Evolutionary conservation across 2,329 filamentous ascomycete species (phyloP), one percentile per base, ranked within the genome.

Genomic region (Neoascochyta sp.): DNA sequence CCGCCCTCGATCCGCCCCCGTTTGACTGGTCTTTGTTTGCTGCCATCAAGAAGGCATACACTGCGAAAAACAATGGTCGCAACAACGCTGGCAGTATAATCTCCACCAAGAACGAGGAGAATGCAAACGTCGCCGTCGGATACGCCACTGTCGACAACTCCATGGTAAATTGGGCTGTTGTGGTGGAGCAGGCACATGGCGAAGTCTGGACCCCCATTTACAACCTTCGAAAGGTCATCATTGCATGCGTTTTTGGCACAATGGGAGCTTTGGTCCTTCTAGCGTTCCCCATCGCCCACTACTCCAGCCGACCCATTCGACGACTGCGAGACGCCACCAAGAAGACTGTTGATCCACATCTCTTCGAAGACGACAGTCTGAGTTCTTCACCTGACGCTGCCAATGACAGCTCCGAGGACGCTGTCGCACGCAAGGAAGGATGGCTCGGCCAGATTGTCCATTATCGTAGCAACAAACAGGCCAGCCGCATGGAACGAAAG

Each of bases 231-330:
- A 80, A 82, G 26, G 86, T 95, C 28, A 74, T 95, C 2, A 64
- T 95, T 2, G 86, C 79, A 4, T 94, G 86, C 39, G 83, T 94
- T 0, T 93, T 95, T 56, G 86, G 83, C 1, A 90, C 87, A 0
- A 74, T 81, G 9, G 88, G 82, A 0, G 70, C 83, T 4, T 75
- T 93, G 29, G 57, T 88, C 3, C 40, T 93, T 7, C 58, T 93
- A 2, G 73, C 86, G 3, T 74, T 89, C 20, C 86, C 88, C 0
- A 78, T 88, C 20, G 86, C 88, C 2, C 88, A 95, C 55, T 76
- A 83, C 37, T 84, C 84, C 27, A 86, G 92, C 25, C 69, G 80
- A 45, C 89, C 89, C 0, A 95, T 94, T 43, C 71, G 83, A 28
- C 73, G 83, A 41, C 68, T 94, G 21, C 84, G 85, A 50, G 70